Percentiles rank a stretch among this genome's conserved stretches.
Evolutionary conservation across 768 basidiomycete species (phyloP).

Genomic region (Leccinum rimulosum): DNA sequence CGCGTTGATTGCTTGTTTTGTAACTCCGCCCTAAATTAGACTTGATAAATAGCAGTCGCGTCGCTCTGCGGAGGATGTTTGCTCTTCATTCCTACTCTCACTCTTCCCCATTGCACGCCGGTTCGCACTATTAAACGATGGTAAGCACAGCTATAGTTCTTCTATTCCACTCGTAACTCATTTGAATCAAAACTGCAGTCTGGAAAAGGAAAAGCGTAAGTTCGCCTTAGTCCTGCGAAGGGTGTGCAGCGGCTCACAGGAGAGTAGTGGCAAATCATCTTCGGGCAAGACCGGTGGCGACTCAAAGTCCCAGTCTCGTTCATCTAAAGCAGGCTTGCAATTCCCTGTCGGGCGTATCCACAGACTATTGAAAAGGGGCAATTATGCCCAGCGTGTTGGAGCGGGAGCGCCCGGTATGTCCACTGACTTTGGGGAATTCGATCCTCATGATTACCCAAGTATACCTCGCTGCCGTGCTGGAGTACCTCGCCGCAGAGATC

Average conservation of each 20-base stretch:
- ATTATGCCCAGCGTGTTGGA: conserved; percentile 70
- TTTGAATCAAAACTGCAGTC: conserved; percentile 33
- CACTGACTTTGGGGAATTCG: neutral
- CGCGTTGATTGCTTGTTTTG: conserved; percentile 32
- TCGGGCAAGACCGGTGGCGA: conserved; percentile 50
- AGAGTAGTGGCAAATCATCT: conserved; percentile 42
- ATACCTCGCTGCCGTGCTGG: conserved; percentile 81
- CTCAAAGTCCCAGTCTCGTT: conserved; percentile 63
- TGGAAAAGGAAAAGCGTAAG: conserved; percentile 56
- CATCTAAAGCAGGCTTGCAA: conserved; percentile 59
- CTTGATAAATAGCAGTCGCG: conserved; percentile 34
- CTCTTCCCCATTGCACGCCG: conserved; percentile 17
- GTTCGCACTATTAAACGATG: conserved; percentile 27
- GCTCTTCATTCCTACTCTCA: conserved; percentile 15
- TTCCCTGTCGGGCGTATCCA: conserved; percentile 87
- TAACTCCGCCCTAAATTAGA: conserved; percentile 29
- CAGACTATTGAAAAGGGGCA: conserved; percentile 69
- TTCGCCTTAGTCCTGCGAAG: conserved; percentile 7
- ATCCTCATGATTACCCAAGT: conserved; percentile 40
- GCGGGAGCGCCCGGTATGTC: conserved; percentile 62
- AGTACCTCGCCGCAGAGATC: conserved; percentile 86
- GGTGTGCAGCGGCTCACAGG: neutral
- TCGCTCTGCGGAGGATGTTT: neutral
- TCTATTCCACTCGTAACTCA: conserved; percentile 7
- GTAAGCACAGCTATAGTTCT: conserved; percentile 17